phyloP scores from a whole-genome alignment of 208 protist species.

The Leishmania amazonensis region DNA sequence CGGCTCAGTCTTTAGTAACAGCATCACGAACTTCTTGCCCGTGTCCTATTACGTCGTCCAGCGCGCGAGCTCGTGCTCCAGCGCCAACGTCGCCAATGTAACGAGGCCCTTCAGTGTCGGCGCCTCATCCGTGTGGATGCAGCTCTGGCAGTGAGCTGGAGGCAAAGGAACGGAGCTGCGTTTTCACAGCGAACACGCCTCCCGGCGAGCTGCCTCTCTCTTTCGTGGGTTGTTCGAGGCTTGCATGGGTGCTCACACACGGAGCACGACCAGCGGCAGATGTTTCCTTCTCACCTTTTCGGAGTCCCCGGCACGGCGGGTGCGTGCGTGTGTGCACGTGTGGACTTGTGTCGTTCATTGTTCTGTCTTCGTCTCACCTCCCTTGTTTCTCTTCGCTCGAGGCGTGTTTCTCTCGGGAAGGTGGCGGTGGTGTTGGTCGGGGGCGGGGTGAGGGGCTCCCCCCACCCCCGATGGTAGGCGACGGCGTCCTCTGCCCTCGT shows the following conservation, averaged over 20 bases:
- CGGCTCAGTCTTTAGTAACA: conserved; percentile 11
- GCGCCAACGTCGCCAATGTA: conserved; percentile 9
- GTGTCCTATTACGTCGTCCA: conserved; percentile 24
- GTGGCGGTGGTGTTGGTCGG: too few relatives aligned
- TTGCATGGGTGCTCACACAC: neutral
- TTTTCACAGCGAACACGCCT: neutral
- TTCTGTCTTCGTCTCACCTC: neutral
- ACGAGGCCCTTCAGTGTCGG: conserved; percentile 7
- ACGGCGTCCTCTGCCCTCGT: too few relatives aligned
- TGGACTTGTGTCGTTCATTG: neutral
- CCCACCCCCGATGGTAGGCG: too few relatives aligned
- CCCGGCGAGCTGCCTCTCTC: neutral
- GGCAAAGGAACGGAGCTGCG: neutral
- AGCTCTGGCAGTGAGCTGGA: conserved; percentile 1
- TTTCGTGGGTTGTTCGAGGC: neutral
- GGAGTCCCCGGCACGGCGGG: neutral
- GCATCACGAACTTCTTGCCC: conserved; percentile 25
- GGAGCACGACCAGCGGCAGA: too few relatives aligned
- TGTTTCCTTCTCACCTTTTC: neutral
- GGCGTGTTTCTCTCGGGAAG: neutral
- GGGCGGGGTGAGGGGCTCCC: too few relatives aligned
- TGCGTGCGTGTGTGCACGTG: conserved; percentile 7
- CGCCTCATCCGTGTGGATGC: conserved; percentile 10
- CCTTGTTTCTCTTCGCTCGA: neutral
- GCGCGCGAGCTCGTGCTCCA: conserved; percentile 9